Percentiles rank a stretch among this genome's conserved stretches.
These are phyloP conservation scores for Haematococcus lacustris DNA, from an alignment of 139 green algal genomes.

Conservation along the genomic window DNA sequence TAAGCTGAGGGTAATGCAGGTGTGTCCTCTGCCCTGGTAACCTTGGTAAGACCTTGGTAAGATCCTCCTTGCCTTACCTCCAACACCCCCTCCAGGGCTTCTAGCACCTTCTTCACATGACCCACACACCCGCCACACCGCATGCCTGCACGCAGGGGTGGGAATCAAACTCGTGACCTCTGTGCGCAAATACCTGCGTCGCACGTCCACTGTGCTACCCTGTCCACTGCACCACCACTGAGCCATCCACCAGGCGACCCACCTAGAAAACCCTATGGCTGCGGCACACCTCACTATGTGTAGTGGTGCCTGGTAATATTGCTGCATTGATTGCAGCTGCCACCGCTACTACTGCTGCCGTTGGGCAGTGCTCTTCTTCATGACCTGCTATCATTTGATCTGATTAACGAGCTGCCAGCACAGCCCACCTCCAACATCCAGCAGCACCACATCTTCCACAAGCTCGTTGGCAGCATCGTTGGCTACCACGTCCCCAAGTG, in stretches of 20 bases:
- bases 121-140: conserved; percentile 80
- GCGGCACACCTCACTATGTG: not conserved
- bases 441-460: conserved; percentile 64
- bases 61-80: conserved; percentile 9
- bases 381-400: too few species aligned
- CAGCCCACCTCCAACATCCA: conserved; percentile 64
- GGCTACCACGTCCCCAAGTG: too few species aligned
- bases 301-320: not conserved
- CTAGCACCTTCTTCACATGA: conserved; percentile 50
- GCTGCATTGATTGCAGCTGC: not conserved
- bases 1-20: not conserved
- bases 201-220: not conserved
- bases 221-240: not conserved
- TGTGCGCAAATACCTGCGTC: not conserved
- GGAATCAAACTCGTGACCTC: not conserved
- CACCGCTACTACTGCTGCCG: not conserved
- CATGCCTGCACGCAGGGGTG: conserved; percentile 64
- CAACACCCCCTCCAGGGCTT: conserved; percentile 20
- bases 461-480: too few species aligned
- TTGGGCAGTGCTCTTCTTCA: not conserved
- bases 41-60: not conserved
- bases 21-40: too few species aligned
- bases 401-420: too few species aligned
- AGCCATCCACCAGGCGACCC: not conserved
- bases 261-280: not conserved